phyloP scores from a whole-genome alignment of 192 early-diverging fungal species.

The Radiomyces spectabilis region DNA sequence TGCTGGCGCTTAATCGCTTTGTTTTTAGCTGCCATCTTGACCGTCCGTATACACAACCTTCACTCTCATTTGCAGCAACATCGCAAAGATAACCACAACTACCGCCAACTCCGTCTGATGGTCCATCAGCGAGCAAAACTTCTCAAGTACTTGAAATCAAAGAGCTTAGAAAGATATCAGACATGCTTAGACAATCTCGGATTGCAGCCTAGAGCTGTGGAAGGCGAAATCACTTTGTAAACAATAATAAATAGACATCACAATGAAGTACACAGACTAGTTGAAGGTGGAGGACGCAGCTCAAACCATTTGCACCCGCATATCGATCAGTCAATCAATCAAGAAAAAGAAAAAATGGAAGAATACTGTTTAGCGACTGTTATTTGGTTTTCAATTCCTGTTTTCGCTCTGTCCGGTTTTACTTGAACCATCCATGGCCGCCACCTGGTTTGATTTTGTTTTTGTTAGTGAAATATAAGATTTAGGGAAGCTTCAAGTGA shows the following conservation, averaged over 20 bases:
- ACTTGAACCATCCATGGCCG: no score
- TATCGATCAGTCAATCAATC: no score
- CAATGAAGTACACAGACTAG: no score
- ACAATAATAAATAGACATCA: conserved; percentile 1
- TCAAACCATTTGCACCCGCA: no score
- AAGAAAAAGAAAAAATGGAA: no score
- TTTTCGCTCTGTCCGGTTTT: no score
- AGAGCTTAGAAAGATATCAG: conserved; percentile 59
- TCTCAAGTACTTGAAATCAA: conserved; percentile 82
- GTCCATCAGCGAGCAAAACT: conserved; percentile 78
- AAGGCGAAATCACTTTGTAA: conserved; percentile 56
- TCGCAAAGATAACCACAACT: conserved; percentile 87
- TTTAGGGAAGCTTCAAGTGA: no score
- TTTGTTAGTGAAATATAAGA: no score
- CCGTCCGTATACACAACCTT: conserved; percentile 83
- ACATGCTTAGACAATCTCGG: conserved; percentile 63
- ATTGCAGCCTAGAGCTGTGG: conserved; percentile 54
- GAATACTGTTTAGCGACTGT: no score
- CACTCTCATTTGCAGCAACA: conserved; percentile 68
- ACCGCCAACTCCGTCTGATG: conserved; percentile 71
- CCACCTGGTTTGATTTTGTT: no score
- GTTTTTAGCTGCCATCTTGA: conserved; percentile 76
- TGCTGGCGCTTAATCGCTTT: not conserved
- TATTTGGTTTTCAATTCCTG: no score
- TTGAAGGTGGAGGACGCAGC: no score